Evolutionary conservation across 1,139 yeast species (phyloP).

Genomic region (Yamadazyma dendronema): DNA sequence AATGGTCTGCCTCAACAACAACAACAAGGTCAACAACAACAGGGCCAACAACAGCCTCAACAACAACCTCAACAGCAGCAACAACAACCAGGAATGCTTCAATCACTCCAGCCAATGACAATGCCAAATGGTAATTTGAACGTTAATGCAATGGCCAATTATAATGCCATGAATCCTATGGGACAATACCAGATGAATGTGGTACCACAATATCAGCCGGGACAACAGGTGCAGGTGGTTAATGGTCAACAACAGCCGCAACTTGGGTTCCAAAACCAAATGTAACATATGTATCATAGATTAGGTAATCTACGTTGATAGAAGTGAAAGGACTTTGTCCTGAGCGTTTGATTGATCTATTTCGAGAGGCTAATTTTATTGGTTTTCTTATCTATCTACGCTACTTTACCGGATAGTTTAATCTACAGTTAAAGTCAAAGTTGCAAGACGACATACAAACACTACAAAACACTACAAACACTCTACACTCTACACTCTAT

Average conservation of each 20-base stretch:
- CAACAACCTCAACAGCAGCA: background rate
- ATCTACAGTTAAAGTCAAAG: too few species aligned
- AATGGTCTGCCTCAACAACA: background rate
- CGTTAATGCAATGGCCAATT: background rate
- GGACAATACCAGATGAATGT: conserved; percentile 4
- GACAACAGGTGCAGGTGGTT: background rate
- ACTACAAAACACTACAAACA: too few species aligned
- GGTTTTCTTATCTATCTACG: too few species aligned
- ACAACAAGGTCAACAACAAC: background rate
- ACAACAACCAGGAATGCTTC: conserved; percentile 5
- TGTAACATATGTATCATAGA: conserved; percentile 2
- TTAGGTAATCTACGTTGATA: too few species aligned
- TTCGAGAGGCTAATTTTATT: too few species aligned
- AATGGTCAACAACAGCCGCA: conserved; percentile 6
- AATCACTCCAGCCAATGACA: conserved; percentile 5
- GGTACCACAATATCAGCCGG: conserved; percentile 6
- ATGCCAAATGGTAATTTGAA: background rate
- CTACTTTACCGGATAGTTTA: too few species aligned
- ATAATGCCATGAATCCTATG: conserved; percentile 2
- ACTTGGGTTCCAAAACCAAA: conserved; percentile 15
- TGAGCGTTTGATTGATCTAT: too few species aligned
- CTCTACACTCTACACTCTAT: too few species aligned
- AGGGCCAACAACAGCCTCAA: conserved; percentile 1
- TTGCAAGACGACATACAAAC: too few species aligned
- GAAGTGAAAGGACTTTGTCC: too few species aligned